Base-by-base conservation (phyloP, 164 flowering plant genomes). In the Liriodendron chinense region DNA sequence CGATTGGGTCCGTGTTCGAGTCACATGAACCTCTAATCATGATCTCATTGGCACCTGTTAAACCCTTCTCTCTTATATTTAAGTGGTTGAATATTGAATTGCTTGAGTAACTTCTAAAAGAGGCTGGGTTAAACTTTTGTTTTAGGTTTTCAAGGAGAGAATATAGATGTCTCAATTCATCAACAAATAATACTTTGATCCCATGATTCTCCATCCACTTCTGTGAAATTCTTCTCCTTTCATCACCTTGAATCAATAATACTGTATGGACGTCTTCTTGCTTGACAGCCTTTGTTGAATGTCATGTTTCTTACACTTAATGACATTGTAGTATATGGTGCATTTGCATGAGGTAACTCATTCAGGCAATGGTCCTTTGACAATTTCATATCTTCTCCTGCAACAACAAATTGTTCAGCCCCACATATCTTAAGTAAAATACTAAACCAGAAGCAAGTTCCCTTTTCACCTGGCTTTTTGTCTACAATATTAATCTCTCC, bases 381-480 rank as follows among this genome's bases (percentile, higher is more conserved):
- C 24, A 72, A 69, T 53, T 76, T 69, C 23, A 21, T 23, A 9
- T 63, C 62, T 21, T 74, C 71, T 75, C 65, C 65, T 53, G 64
- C 75, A 56, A 8, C 62, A 57, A 34, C 16, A 12, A 18, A 47
- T 14, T 28, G 6, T n/a, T 65, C 10, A 10, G 62, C 61, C 9
- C 61, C 80, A 12, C 75, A 9, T 49, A 76, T 47, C 3, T 73
- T 63, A 20, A 94, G 84, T 59, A 84, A 82, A 48, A 84, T 77
- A 72, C 86, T 92, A 82, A 95, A 93, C 61, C 80, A 84, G 79
- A 95, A 93, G 75, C 98, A 89, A 64, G 93, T 90, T 12, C 98
- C 98, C 34, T 57, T 84, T 66, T 85, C 86, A 0, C 92, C 90
- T 9, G 75, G 70, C 28, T 79, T 89, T 74, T 92, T 95, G 73